Percentiles rank a stretch among this genome's conserved stretches.
Conservation (phyloP, 345 rosid genomes). For the Crucihimalaya himalaica region DNA sequence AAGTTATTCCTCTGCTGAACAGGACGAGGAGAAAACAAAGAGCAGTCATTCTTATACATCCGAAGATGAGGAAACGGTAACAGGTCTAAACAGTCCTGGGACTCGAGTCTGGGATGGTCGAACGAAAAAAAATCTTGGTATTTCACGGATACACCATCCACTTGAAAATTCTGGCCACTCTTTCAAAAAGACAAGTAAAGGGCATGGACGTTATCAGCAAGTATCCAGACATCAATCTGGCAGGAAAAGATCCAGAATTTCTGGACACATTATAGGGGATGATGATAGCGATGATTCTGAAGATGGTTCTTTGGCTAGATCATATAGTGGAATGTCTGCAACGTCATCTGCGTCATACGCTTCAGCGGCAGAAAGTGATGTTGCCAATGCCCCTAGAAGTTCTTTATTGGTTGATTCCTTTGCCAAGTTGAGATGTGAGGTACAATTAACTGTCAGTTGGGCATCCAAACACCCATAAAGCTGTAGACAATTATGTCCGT, state of each 20-base stretch:
- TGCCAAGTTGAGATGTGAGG: conserved; percentile 94
- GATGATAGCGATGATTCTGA: conserved; percentile 77
- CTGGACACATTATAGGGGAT: conserved; percentile 71
- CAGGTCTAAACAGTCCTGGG: conserved; percentile 88
- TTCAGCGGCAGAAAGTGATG: conserved; percentile 49
- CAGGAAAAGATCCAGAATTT: conserved; percentile 71
- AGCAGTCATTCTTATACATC: conserved; percentile 70
- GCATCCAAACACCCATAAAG: conserved; percentile 1
- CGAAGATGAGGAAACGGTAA: conserved; percentile 80
- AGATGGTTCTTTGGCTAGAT: conserved; percentile 57
- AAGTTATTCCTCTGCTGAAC: conserved; percentile 51
- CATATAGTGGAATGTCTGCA: conserved; percentile 70
- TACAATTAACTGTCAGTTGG: conserved; percentile 41
- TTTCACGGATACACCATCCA: conserved; percentile 88
- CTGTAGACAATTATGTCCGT: conserved; percentile 1
- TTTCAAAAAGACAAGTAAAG: conserved; percentile 51
- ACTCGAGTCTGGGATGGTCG: conserved; percentile 97
- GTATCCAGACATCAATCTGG: conserved; percentile 51
- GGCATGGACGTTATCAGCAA: conserved; percentile 52
- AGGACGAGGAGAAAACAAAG: conserved; percentile 55
- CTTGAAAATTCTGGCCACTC: conserved; percentile 73
- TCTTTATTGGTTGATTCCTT: conserved; percentile 74
- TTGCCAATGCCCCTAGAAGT: conserved; percentile 50
- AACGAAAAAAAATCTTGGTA: conserved; percentile 71
- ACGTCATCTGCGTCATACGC: conserved; percentile 59